Evolutionary conservation across 805 yeast genomes (phyloP), one percentile per base, ranked within the genome.

Genomic region (Wickerhamiella azymoides): DNA sequence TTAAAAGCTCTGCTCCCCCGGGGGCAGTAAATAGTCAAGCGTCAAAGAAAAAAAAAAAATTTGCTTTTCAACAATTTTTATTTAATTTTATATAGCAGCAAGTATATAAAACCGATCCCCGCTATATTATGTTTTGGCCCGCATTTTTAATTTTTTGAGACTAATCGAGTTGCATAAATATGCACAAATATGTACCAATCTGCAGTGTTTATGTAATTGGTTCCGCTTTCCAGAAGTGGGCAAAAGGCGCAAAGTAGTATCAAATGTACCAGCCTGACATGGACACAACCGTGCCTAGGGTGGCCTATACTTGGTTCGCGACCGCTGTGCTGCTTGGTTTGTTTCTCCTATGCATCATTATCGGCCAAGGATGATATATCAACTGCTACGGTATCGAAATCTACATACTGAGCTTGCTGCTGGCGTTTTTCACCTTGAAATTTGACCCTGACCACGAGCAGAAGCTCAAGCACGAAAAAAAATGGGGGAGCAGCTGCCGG

Each of bases 391-490:
- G 86, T 11, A 76, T 89, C 59, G 86, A 84, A 4, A 88, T 92
- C 45, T 92, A 82, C 57, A 67, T 86, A 45, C 71, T 92, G 57
- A 89, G 84, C 59, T 75, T 89, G 64, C 82, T 92, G 57, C 70
- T 92, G 52, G 94, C 89, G 21, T 92, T 92, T 60, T 70, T 92
- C 56, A 84, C 94, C 16, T 98, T 98, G 27, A 86, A 86, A 57
- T 88, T 92, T 60, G 97, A 92, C 61, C 94, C 96, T 17, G 80
- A 94, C 3, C 66, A 85, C 50, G 94, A 88, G 62, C 95, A 88
- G 63, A 96, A 89, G 56, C 66, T 78, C 62, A 77, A 75, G n/a
- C n/a, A 49, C 83, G 79, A 52, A 83, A 83, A 54, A 79, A 82
- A 36, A 71, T 86, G 50, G 98, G 92, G 62, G 94, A 93, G 57